These are phyloP conservation scores for Selenicereus undatus DNA, from an alignment of 148 eudicot species.

Conservation along the genomic window DNA sequence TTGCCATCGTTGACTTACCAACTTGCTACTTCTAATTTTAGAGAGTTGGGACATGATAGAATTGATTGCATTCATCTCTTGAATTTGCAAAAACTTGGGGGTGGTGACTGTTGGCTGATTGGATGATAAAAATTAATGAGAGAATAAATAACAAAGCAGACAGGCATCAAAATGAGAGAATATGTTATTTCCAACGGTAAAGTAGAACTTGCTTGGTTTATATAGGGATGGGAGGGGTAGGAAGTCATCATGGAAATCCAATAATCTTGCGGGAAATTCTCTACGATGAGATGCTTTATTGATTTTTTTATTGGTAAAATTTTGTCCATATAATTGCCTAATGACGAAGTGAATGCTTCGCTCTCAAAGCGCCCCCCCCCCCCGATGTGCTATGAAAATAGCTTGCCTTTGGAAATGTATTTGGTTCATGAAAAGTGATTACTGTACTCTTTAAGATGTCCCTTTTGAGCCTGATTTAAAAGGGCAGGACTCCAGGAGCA, in stretches of 20 bases:
- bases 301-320: background rate
- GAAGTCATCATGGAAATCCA: background rate
- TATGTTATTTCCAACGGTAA: background rate
- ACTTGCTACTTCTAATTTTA: background rate
- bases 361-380: background rate
- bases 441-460: background rate
- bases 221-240: background rate
- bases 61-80: background rate
- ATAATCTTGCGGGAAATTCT: background rate
- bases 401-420: background rate
- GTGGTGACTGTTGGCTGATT: background rate
- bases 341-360: slow-evolving; percentile 9
- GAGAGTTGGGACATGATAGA: background rate
- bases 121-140: background rate
- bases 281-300: background rate
- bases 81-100: background rate
- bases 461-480: background rate
- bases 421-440: background rate
- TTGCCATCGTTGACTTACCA: slow-evolving; percentile 2
- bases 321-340: background rate
- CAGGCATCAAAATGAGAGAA: background rate
- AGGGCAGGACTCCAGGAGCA: background rate
- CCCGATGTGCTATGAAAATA: too few relatives aligned
- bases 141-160: background rate
- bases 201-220: slow-evolving; percentile 1